These are phyloP conservation scores for Metschnikowia chrysomelidarum DNA, from an alignment of 805 yeast species.

Conservation along the genomic window DNA sequence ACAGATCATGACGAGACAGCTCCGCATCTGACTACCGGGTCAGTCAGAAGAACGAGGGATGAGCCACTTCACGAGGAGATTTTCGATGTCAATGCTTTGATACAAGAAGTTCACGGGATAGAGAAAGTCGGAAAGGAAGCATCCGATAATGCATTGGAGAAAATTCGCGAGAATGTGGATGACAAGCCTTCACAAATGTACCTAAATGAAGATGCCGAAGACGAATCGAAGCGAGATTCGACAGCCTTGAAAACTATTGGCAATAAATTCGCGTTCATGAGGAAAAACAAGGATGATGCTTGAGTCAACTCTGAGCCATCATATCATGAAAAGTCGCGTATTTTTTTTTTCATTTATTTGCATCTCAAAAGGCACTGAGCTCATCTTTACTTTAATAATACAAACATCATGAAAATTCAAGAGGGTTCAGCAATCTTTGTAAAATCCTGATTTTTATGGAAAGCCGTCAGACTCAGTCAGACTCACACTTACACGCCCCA, in stretches of 20 bases:
- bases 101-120: slow-evolving; percentile 44
- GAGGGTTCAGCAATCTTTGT: too few species aligned
- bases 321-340: too few species aligned
- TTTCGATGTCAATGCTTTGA: slow-evolving; percentile 46
- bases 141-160: slow-evolving; percentile 8
- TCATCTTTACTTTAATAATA: too few species aligned
- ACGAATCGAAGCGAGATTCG: slow-evolving; percentile 10
- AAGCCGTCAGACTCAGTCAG: too few species aligned
- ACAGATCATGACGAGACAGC: slow-evolving; percentile 18
- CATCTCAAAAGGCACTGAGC: too few species aligned
- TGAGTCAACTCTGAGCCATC: too few species aligned
- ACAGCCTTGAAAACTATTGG: slow-evolving; percentile 8
- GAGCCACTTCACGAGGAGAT: slow-evolving; percentile 19
- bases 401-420: too few species aligned
- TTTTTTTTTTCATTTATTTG: too few species aligned
- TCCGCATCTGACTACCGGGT: slow-evolving; percentile 13
- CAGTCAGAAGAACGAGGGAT: slow-evolving; percentile 7
- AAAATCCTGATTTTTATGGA: too few species aligned
- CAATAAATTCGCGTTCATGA: slow-evolving; percentile 7
- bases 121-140: slow-evolving; percentile 33
- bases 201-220: slow-evolving; percentile 15
- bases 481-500: slow-evolving; percentile 7
- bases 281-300: too few species aligned
- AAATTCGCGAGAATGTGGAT: slow-evolving; percentile 10
- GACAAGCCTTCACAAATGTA: slow-evolving; percentile 2